phyloP scores from a whole-genome alignment of 495 filamentous ascomycete species.

The Xylaria palmicola region DNA sequence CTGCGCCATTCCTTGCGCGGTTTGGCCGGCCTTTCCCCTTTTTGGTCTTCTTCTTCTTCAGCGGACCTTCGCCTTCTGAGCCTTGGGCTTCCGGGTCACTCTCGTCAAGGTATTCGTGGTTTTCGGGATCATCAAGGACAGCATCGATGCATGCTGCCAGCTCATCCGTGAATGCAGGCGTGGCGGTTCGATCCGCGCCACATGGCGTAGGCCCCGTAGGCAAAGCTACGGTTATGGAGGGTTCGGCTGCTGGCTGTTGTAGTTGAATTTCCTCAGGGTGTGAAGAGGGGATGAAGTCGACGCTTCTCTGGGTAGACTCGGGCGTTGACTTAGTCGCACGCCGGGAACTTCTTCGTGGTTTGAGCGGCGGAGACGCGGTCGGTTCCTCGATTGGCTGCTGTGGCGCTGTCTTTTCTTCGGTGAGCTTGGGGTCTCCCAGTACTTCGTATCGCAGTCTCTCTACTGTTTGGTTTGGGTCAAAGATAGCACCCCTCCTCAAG shows the following conservation, averaged over 20 bases:
- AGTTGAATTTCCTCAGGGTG: not conserved
- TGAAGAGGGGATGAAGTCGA: conserved; percentile 13
- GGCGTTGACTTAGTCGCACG: conserved; percentile 2
- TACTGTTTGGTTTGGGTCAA: conserved; percentile 30
- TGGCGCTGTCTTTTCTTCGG: not conserved
- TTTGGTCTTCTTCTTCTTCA: conserved; percentile 26
- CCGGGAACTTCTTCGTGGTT: conserved; percentile 12
- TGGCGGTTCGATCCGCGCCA: not conserved
- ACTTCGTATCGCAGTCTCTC: conserved; percentile 61
- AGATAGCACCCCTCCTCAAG: conserved; percentile 50
- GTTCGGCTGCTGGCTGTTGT: not conserved
- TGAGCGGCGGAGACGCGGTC: conserved; percentile 30
- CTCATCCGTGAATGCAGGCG: not conserved
- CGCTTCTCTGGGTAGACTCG: conserved; percentile 14
- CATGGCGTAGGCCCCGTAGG: not conserved
- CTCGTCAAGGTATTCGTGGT: conserved; percentile 9
- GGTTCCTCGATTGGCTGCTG: conserved; percentile 15
- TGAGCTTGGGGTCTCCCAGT: conserved; percentile 28
- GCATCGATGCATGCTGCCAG: conserved; percentile 5
- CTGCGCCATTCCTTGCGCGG: not conserved
- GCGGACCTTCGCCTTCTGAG: conserved; percentile 24
- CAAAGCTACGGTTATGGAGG: not conserved
- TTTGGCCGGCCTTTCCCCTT: conserved; percentile 8
- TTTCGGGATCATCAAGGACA: conserved; percentile 12
- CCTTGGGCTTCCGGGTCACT: conserved; percentile 1